phyloP scores from a whole-genome alignment of 1,139 yeast species.

The Pichia sp. region DNA sequence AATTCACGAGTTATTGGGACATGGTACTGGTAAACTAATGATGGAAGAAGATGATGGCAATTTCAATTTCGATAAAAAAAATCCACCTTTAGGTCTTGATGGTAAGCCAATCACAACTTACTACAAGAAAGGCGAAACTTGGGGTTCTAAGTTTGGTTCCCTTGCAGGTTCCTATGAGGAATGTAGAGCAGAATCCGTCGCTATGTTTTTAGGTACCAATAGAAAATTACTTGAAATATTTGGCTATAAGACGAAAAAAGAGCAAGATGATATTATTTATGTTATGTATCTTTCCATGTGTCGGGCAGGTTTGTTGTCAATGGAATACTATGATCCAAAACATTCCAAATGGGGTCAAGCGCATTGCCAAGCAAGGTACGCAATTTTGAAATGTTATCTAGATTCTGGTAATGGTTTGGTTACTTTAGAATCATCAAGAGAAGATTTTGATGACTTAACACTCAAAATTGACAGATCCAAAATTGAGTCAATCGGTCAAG shows the following conservation, averaged over 20 bases:
- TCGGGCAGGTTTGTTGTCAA: constrained; percentile 73
- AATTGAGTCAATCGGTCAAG: constrained; percentile 61
- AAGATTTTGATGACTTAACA: constrained; percentile 49
- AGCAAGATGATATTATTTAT: constrained; percentile 56
- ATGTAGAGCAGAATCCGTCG: constrained; percentile 88
- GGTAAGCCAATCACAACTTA: constrained; percentile 55
- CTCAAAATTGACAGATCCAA: constrained; percentile 52
- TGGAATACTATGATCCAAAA: constrained; percentile 82
- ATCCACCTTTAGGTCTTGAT: constrained; percentile 52
- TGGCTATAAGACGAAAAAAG: constrained; percentile 50
- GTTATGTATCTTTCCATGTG: constrained; percentile 76
- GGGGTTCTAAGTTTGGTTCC: constrained; percentile 82
- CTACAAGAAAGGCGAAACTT: constrained; percentile 76
- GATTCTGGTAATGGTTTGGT: constrained; percentile 59
- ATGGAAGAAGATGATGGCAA: constrained; percentile 51
- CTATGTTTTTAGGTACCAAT: constrained; percentile 70
- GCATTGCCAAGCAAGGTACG: constrained; percentile 91
- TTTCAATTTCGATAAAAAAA: constrained; percentile 60
- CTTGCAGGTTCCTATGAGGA: constrained; percentile 85
- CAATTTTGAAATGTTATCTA: constrained; percentile 69
- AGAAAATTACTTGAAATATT: constrained; percentile 62
- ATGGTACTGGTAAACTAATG: constrained; percentile 79
- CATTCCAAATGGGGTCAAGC: constrained; percentile 88
- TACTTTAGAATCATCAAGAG: constrained; percentile 41
- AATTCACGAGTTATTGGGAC: constrained; percentile 86